Conservation (phyloP, 129 eudicot genomes). For the Artemisia argyi region DNA sequence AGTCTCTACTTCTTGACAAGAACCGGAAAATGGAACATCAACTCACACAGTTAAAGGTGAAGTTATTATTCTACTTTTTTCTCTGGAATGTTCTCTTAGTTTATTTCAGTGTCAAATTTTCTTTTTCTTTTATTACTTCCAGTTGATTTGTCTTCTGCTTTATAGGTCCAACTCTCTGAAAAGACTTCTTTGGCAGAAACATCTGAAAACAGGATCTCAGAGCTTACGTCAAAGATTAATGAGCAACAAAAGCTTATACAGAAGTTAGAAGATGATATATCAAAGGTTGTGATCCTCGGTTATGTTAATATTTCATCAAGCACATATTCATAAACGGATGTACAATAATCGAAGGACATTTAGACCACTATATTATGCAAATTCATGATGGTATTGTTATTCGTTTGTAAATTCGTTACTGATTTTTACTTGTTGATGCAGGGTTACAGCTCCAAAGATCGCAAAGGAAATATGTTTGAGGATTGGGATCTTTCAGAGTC, state of each 20-base stretch:
- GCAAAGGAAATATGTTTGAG: slow-evolving; percentile 63
- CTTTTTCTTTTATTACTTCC: not conserved
- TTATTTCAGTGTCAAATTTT: slow-evolving; percentile 13
- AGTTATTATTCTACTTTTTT: not conserved
- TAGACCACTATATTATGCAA: slow-evolving; percentile 2
- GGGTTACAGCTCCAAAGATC: slow-evolving; percentile 94
- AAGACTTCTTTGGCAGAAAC: slow-evolving; percentile 65
- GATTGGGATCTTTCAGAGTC: slow-evolving; percentile 98
- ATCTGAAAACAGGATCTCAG: slow-evolving; percentile 72
- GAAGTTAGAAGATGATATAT: slow-evolving; percentile 97
- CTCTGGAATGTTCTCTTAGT: not conserved
- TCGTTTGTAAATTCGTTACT: slow-evolving; percentile 3
- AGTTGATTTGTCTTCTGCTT: slow-evolving; percentile 24
- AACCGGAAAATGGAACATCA: slow-evolving; percentile 99
- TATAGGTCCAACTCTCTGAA: slow-evolving; percentile 89
- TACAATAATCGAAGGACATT: not conserved
- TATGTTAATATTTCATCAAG: not conserved
- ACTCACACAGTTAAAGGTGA: slow-evolving; percentile 91
- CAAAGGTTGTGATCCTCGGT: slow-evolving; percentile 50
- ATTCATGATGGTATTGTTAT: not conserved
- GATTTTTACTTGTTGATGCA: slow-evolving; percentile 32
- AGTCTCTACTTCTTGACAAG: slow-evolving; percentile 89
- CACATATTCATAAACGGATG: not conserved
- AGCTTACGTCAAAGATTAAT: slow-evolving; percentile 58
- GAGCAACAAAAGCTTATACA: slow-evolving; percentile 91